Evolutionary conservation across 1,284 basidiomycete genomes (phyloP), one percentile per base, ranked within the genome.

Genomic region (Peniophora sp.): DNA sequence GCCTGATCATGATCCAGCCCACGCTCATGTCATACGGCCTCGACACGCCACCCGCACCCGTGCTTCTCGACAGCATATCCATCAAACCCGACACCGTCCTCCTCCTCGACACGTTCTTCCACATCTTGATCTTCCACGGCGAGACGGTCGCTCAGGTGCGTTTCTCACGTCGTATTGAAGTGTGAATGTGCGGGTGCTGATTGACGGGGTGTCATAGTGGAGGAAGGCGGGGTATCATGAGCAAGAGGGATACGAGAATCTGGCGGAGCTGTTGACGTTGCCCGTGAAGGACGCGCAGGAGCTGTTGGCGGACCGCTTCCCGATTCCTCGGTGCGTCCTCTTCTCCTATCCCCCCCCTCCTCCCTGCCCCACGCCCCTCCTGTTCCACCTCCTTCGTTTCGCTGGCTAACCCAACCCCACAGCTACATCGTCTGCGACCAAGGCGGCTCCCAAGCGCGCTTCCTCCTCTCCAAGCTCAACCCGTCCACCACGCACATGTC

Each of bases 91-190:
- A 99, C 62, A 92, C 95, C 57, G 89, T 99, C 59, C 81, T 99
- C 35, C 80, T 99, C n/a, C 85, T 99, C 55, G 97, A 99, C 65
- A 99, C 97, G 3, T 99, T 97, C 81, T 99, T 99, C 92, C 97
- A 99, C 68, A 97, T 99, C 60, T 87, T 99, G 62, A 99, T 99
- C 70, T 99, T 97, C 88, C 95, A 99, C 66, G 97, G 97, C 24
- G 93, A 96, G 69, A 94, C 94, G 15, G 81, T 99, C 50, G 94
- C 96, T 0, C 89, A 95, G 67, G 27, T 32, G 12, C 5, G 27
- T 12, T 12, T 32, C 12, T 5, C 27, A 32, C 27, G n/a, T n/a
- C n/a, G n/a, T n/a, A n/a, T n/a, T n/a, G n/a, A 32, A 32, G 27
- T 6, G 5, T 6, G 27, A 12, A 32, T 32, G 27, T n/a, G n/a